Evolutionary conservation across 2,329 filamentous ascomycete genomes (phyloP).

Genomic region (Apiospora hydei): DNA sequence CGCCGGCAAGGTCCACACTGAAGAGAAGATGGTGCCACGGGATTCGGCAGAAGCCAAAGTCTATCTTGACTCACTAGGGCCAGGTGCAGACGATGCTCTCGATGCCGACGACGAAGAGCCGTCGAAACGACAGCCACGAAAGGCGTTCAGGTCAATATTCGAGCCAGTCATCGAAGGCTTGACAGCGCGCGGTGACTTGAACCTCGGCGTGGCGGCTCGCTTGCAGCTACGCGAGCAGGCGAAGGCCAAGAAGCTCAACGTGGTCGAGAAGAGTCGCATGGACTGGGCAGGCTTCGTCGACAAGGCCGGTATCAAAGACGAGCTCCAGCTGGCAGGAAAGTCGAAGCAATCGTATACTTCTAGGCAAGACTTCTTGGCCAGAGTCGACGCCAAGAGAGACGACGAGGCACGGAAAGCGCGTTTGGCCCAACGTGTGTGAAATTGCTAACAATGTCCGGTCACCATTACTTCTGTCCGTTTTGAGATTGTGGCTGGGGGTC

Average conservation of each 20-base stretch:
- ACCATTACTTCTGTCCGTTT: background rate
- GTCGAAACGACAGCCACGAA: slow-evolving; percentile 55
- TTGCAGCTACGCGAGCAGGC: slow-evolving; percentile 54
- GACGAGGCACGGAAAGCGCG: slow-evolving; percentile 65
- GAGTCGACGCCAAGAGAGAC: slow-evolving; percentile 69
- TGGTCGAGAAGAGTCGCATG: slow-evolving; percentile 75
- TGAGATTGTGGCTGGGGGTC: background rate
- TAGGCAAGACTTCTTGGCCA: slow-evolving; percentile 69
- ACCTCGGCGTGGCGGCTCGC: slow-evolving; percentile 61
- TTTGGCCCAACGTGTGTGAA: slow-evolving; percentile 48
- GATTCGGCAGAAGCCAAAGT: slow-evolving; percentile 72
- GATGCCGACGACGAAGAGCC: slow-evolving; percentile 38
- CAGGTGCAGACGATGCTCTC: slow-evolving; percentile 33
- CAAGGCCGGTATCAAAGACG: slow-evolving; percentile 74
- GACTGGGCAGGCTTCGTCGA: slow-evolving; percentile 78
- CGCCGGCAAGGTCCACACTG: slow-evolving; percentile 74
- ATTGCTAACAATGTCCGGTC: background rate
- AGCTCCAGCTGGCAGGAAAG: slow-evolving; percentile 69
- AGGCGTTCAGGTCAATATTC: slow-evolving; percentile 68
- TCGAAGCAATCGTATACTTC: slow-evolving; percentile 69
- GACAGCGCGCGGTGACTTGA: slow-evolving; percentile 60
- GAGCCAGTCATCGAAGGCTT: slow-evolving; percentile 60
- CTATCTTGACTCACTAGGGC: slow-evolving; percentile 62
- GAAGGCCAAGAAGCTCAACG: slow-evolving; percentile 71
- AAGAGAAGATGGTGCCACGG: slow-evolving; percentile 72